Conservation (phyloP, 106 monocot genomes). For the Acanthochlamys bracteata region DNA sequence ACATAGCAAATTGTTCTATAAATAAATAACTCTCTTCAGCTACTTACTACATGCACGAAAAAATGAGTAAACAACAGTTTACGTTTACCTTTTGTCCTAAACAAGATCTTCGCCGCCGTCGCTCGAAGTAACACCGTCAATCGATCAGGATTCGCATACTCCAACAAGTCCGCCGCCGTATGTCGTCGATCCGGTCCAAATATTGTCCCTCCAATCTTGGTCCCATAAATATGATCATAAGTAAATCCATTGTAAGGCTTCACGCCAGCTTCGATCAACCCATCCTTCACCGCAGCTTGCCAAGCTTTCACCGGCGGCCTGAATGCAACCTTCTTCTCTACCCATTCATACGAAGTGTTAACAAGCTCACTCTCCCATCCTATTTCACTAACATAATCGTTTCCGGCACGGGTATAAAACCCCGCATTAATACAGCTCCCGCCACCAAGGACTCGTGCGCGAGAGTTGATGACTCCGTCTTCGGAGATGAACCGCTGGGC, state of each 20-base stretch:
- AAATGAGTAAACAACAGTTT: no score
- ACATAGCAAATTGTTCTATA: no score
- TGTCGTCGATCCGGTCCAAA: conserved; percentile 41
- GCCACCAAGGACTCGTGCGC: conserved; percentile 30
- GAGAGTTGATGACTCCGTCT: conserved; percentile 36
- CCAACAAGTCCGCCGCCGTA: conserved; percentile 65
- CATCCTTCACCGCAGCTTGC: conserved; percentile 64
- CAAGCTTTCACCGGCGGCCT: conserved; percentile 50
- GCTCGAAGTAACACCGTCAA: conserved; percentile 57
- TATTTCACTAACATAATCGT: conserved; percentile 18
- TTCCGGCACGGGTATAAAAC: conserved; percentile 29
- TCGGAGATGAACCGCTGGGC: conserved; percentile 36
- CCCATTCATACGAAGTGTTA: conserved; percentile 47
- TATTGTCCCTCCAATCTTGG: conserved; percentile 66
- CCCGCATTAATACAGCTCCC: conserved; percentile 37
- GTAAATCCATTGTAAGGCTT: conserved; percentile 66
- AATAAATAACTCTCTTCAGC: no score
- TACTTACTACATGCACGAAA: no score
- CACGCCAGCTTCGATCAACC: conserved; percentile 60
- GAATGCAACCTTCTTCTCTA: conserved; percentile 41
- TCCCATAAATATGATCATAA: conserved; percentile 58
- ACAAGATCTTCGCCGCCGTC: conserved; percentile 41
- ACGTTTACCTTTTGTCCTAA: conserved; percentile 18
- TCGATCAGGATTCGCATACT: conserved; percentile 23
- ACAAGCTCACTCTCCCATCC: conserved; percentile 52